Base-by-base conservation (phyloP, 176 grass and related monocot genomes). In the Rhipidocladum racemiflorum region DNA sequence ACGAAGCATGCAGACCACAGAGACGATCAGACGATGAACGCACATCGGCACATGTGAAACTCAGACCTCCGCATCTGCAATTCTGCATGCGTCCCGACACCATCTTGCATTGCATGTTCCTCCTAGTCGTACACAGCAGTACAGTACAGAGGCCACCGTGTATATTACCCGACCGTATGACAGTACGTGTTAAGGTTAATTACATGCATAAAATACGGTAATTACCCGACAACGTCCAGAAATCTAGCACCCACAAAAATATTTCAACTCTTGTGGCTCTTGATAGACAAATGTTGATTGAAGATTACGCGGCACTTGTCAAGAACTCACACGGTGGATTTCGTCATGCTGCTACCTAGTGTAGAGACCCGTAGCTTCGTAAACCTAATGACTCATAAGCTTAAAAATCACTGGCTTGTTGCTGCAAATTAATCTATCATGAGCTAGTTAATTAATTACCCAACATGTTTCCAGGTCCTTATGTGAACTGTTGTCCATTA, bases 311-410 rank as follows among this genome's bases (percentile, higher is more conserved):
- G 75, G 75, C 30, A 12, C 23, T 13, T 59, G 56, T 27, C 56
- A 25, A 59, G 56, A 59, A 59, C 12, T 42, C 12, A 30, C 49
- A 29, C 4, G 17, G 61, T 65, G 71, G 61, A 66, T 29, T 30
- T 32, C 28, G 49, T 81, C 85, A 75, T 81, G 70, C 70, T 81
- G 85, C 69, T 59, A 29, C 77, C 77, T 34, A 67, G 28, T 46
- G 48, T 29, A 68, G 54, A 35, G 61, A 87, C 85, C 68, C 70
- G 70, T 87, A 61, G 51, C 34, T 20, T 80, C 12, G 55, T 72
- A 65, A 1, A 45, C 35, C 8, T 46, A 3, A 36, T 36, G 35
- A 36, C 35, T 36, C 36, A 45, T 4, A 60, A 6, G 76, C 54
- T 24, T 65, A 45, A 55, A 84, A 61, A 34, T 34, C 29, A 7